Conservation (phyloP, 371 early-diverging fungal species). For the Parasitella parasitica region DNA sequence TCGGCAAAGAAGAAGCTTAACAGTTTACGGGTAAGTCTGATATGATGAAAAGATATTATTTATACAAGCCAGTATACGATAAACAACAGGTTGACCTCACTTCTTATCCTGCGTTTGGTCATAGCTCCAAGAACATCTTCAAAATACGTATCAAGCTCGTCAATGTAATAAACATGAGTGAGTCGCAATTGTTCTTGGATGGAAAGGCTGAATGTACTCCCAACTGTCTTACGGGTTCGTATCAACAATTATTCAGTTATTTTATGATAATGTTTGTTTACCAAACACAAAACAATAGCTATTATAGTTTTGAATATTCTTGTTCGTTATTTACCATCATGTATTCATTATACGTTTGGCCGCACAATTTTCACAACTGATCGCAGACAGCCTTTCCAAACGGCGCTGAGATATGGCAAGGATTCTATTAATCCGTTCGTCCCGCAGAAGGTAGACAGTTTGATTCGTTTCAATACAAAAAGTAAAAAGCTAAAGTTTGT, state of each 20-base stretch:
- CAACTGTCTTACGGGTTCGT: slow-evolving; percentile 47
- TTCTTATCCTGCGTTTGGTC: too few species aligned
- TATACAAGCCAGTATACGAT: too few species aligned
- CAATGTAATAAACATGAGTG: slow-evolving; percentile 55
- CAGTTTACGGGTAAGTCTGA: too few species aligned
- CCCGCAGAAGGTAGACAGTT: slow-evolving; percentile 61
- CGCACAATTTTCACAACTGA: slow-evolving; percentile 87
- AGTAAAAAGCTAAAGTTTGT: neutral
- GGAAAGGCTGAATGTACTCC: slow-evolving; percentile 42
- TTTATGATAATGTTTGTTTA: neutral
- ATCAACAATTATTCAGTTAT: neutral
- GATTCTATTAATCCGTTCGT: slow-evolving; percentile 88
- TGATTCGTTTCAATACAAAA: neutral
- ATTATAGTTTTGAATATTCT: slow-evolving; percentile 84
- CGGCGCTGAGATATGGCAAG: slow-evolving; percentile 91
- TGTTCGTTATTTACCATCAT: slow-evolving; percentile 76
- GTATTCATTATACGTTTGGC: slow-evolving; percentile 73
- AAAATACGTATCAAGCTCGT: slow-evolving; percentile 60
- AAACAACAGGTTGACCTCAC: too few species aligned
- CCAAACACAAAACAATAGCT: slow-evolving; percentile 28
- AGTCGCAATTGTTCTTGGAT: slow-evolving; percentile 53
- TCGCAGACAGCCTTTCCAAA: slow-evolving; percentile 58
- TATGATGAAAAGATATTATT: too few species aligned
- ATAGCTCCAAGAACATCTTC: neutral
- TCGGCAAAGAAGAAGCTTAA: too few species aligned